Base-by-base conservation (phyloP, 495 filamentous ascomycete species). In the Penicillium pulvis region DNA sequence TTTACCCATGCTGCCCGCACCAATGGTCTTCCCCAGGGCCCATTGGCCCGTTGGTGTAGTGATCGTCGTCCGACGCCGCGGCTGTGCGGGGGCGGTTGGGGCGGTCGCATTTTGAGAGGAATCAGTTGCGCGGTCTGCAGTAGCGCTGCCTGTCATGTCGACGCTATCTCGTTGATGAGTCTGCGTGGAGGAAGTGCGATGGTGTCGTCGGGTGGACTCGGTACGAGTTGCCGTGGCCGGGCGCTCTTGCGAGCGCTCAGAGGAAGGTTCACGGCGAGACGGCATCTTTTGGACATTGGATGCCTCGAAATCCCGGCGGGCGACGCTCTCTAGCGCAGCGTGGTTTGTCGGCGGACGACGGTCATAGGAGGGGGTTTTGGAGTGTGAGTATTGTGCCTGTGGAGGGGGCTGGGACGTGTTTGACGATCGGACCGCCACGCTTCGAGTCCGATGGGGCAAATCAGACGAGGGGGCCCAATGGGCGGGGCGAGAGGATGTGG, bases 1-100 rank as follows among this genome's bases (percentile, higher is more conserved):
- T 72, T 96, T 95, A 26, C 91, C 91, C 94, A 99, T 99, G 71
- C 93, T 97, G 11, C 94, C 94, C 54, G 93, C 92, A 47, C 94
- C 94, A 58, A 99, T 94, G 3, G 94, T 99, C 79, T 99, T 98
- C 20, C 93, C 94, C 48, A 99, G 81, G 26, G 90, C 82, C 90
- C 93, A 99, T 75, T 91, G 85, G 43, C 93, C 93, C 2, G 90
- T 90, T 28, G 84, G 85, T 5, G 92, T 91, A 33, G 86, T 87
- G 64, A 95, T 90, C 43, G 90, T 91, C 36, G 91, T 94, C 58
- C 92, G 84, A 61, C 91, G 85, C 58, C 87, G 85, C 31, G 82
- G 71, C 66, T 82, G 74, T 64, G 79, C 73, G 64, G 80, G 64
- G 64, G 73, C 64, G 24, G 60, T 49, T 14, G 72, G 59, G 56